Conservation (phyloP, 257 asterid species). For the Coffea eugenioides region DNA sequence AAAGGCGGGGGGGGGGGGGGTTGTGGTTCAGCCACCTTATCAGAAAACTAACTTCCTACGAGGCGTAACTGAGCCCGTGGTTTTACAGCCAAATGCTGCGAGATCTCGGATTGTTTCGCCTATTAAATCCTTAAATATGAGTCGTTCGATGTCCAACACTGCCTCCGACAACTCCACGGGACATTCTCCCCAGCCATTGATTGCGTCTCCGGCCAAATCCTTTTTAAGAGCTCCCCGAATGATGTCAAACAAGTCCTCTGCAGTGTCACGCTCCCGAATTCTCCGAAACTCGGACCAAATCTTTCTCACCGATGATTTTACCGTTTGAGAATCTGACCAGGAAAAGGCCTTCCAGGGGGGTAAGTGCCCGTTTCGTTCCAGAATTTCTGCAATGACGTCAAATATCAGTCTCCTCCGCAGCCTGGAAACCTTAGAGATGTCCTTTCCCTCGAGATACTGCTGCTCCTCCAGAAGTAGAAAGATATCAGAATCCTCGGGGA, state of each 20-base stretch:
- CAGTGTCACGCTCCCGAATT: conserved; percentile 40
- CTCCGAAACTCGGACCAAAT: conserved; percentile 69
- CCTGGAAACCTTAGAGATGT: conserved; percentile 48
- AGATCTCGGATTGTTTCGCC: conserved; percentile 71
- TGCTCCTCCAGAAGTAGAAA: conserved; percentile 73
- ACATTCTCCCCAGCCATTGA: conserved; percentile 74
- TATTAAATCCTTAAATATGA: conserved; percentile 74
- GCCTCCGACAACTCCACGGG: conserved; percentile 69
- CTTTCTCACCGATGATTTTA: conserved; percentile 34
- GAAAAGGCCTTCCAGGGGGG: conserved; percentile 77
- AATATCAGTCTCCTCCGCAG: conserved; percentile 64
- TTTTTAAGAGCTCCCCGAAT: conserved; percentile 66
- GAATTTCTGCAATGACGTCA: conserved; percentile 62
- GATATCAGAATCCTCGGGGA: conserved; percentile 55
- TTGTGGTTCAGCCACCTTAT: no score
- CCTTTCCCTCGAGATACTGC: conserved; percentile 62
- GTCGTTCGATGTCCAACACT: conserved; percentile 76
- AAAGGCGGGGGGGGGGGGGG: no score
- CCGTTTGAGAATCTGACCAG: conserved; percentile 20
- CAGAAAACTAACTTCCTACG: conserved; percentile 80
- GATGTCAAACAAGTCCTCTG: conserved; percentile 57
- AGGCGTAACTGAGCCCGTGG: conserved; percentile 24
- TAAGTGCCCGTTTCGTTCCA: conserved; percentile 52
- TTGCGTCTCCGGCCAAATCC: conserved; percentile 59
- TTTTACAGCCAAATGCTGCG: conserved; percentile 47